Base-by-base conservation (phyloP, 2,329 filamentous ascomycete species). In the Sclerotinia minor region DNA sequence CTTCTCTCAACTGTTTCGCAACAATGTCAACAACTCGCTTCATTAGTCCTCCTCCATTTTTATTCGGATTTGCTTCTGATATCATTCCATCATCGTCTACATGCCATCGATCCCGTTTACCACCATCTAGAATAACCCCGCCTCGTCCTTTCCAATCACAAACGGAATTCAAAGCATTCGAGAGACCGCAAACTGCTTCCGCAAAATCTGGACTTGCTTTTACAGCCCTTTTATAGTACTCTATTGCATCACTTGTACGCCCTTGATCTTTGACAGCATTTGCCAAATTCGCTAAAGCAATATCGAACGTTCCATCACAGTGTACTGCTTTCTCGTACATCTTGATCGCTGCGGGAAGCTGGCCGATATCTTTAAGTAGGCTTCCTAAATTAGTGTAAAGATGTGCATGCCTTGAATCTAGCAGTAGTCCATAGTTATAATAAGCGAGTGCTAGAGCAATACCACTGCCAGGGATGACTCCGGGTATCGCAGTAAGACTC, bases 181-280 rank as follows among this genome's bases (percentile, higher is more conserved):
- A 94, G 64, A 99, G 84, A 9, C 95, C 95, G 78, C 95, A 99
- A 0, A 99, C 94, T 8, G 95, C 95, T 80, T 99, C 95, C 1
- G 95, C 92, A 79, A 99, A 99, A 45, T 96, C 91, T 0, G 95
- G 94, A 73, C 95, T 99, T n/a, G 94, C 88, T 45, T 85, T 84
- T 13, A 99, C 94, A 50, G 95, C 95, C 71, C 94, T 87, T 75
- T 88, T 92, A 81, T 99, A 99, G 78, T 96, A 98, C 35, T 82
- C 81, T 69, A 99, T 98, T 1, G 95, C 95, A 77, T 99, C 95
- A 67, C 88, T 91, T 72, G 98, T 92, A 54, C 92, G 88, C 2
- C 95, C 95, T 73, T 96, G 92, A 77, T 99, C 95, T 78, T 99
- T 99, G 72, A 99, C 94, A 11, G 95, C 95, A 77, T 99, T 99